Evolutionary conservation across 176 grass and related monocot species (phyloP).

Genomic region (Aegilops sharonensis): DNA sequence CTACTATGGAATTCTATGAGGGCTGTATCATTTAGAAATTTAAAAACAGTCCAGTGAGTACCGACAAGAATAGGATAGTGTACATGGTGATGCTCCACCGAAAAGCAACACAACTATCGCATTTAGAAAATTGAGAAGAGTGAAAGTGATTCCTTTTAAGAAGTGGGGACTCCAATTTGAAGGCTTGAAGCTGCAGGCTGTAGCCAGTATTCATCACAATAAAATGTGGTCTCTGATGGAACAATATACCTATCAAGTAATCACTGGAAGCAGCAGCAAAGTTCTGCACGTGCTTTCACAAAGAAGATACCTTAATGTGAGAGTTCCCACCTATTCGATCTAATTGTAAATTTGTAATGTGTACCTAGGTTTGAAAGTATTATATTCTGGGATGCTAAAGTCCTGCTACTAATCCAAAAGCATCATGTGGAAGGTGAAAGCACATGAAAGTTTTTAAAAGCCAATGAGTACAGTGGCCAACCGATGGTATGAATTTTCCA

Average conservation of each 20-base stretch:
- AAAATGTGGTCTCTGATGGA: not conserved
- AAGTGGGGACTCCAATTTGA: not conserved
- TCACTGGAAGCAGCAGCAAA: not conserved
- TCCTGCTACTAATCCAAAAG: not conserved
- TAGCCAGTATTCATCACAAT: not conserved
- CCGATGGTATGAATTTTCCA: not conserved
- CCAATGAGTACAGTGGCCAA: not conserved
- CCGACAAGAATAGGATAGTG: not conserved
- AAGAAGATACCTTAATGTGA: not conserved
- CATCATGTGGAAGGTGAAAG: not conserved
- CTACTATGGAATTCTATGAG: not conserved
- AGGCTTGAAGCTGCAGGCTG: not conserved
- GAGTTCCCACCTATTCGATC: not conserved
- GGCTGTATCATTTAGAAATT: not conserved
- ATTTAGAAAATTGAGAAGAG: not conserved
- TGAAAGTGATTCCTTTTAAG: not conserved
- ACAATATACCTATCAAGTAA: not conserved
- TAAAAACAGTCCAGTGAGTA: not conserved
- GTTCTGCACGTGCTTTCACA: not conserved
- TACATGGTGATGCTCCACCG: not conserved
- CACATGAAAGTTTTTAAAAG: not conserved
- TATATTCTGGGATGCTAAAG: not conserved
- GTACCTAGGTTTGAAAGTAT: not conserved
- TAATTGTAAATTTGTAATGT: not conserved
- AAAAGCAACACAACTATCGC: not conserved